These are phyloP conservation scores for Acanthamoeba sp. DNA, from an alignment of 208 protist genomes.

Conservation along the genomic window DNA sequence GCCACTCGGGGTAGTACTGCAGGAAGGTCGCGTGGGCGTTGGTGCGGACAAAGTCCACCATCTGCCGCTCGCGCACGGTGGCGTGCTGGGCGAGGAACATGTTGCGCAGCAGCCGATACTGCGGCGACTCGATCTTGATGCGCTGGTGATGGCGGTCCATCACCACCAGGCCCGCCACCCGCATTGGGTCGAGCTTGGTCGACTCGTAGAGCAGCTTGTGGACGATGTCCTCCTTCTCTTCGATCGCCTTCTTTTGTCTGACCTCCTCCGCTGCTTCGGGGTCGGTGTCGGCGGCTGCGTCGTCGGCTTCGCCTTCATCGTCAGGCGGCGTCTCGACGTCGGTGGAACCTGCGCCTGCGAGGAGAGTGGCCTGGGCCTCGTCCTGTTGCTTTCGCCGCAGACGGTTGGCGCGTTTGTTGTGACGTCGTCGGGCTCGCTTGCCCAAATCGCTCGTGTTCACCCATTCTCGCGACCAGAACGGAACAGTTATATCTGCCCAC, in stretches of 20 bases:
- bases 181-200: slow-evolving; percentile 36
- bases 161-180: slow-evolving; percentile 13
- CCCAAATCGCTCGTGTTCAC: slow-evolving; percentile 7
- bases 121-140: slow-evolving; percentile 59
- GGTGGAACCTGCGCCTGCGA: too few relatives aligned
- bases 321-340: neutral
- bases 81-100: slow-evolving; percentile 58
- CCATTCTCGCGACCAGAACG: slow-evolving; percentile 43
- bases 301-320: neutral
- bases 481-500: neutral
- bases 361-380: too few relatives aligned
- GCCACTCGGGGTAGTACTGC: slow-evolving; percentile 7
- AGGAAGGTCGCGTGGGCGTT: neutral
- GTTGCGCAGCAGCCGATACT: slow-evolving; percentile 58
- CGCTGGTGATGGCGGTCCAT: neutral
- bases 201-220: slow-evolving; percentile 41
- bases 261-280: neutral
- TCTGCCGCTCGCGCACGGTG: slow-evolving; percentile 47
- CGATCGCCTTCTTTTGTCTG: neutral
- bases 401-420: slow-evolving; percentile 28
- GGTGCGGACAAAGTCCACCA: slow-evolving; percentile 21
- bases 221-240: neutral
- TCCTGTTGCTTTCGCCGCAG: neutral
- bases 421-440: slow-evolving; percentile 21
- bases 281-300: neutral